Evolutionary conservation across 495 filamentous ascomycete species (phyloP).

Genomic region (Jackrogersella minutella): DNA sequence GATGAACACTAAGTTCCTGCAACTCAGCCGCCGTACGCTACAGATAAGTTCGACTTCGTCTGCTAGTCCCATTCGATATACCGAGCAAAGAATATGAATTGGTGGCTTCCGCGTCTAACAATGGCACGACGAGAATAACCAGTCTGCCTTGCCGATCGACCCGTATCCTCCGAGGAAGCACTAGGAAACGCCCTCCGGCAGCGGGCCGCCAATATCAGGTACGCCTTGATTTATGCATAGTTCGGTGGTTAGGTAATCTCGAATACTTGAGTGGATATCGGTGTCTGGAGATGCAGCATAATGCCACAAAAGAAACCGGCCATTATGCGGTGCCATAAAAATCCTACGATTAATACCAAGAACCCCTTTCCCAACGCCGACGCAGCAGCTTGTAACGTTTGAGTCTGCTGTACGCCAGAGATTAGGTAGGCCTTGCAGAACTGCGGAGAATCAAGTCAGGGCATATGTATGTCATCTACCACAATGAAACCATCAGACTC

Average conservation of each 20-base stretch:
- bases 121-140: constrained; percentile 1
- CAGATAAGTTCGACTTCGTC: not conserved
- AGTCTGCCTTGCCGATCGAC: constrained; percentile 20
- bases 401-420: not conserved
- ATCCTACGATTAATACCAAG: constrained; percentile 6
- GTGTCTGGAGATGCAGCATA: not conserved
- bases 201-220: not conserved
- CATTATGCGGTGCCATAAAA: constrained; percentile 1
- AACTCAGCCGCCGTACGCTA: constrained; percentile 10
- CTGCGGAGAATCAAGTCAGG: not conserved
- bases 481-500: constrained; percentile 7
- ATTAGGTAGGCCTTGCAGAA: not conserved
- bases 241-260: constrained; percentile 7
- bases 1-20: constrained; percentile 1
- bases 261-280: constrained; percentile 1
- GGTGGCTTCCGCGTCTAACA: not conserved
- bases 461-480: not conserved
- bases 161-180: not conserved
- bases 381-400: not conserved
- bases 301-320: not conserved
- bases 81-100: constrained; percentile 10
- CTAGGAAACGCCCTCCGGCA: not conserved
- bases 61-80: too few relatives aligned
- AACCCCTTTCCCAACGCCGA: not conserved
- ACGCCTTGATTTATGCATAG: constrained; percentile 2